phyloP scores from a whole-genome alignment of 345 rosid species.

The Kandelia obovata region DNA sequence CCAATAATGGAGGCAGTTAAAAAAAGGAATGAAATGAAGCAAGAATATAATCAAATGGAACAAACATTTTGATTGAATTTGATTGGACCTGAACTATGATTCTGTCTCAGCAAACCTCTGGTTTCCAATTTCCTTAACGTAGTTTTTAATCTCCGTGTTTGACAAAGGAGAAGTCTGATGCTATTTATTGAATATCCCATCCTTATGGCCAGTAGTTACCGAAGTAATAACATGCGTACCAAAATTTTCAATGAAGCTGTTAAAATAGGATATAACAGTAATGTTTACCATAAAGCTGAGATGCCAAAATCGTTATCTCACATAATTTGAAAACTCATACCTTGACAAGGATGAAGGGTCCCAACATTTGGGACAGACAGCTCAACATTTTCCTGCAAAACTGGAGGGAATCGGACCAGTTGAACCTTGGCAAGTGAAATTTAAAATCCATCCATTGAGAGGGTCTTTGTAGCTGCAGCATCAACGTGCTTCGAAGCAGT shows the following conservation, averaged over 20 bases:
- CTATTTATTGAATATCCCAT: constrained; percentile 60
- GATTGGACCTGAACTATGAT: constrained; percentile 47
- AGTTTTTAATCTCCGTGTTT: constrained; percentile 49
- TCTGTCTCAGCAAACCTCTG: constrained; percentile 53
- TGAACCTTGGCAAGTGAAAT: constrained; percentile 60
- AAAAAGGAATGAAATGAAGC: background rate
- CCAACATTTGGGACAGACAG: constrained; percentile 53
- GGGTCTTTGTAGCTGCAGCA: constrained; percentile 55
- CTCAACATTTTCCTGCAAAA: constrained; percentile 52
- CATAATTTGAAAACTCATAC: constrained; percentile 26
- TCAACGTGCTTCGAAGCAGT: constrained; percentile 54
- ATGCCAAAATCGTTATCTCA: constrained; percentile 2
- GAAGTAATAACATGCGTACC: constrained; percentile 73
- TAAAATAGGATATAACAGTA: constrained; percentile 18
- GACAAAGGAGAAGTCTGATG: constrained; percentile 64
- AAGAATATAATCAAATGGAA: constrained; percentile 19
- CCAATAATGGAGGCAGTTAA: constrained; percentile 1
- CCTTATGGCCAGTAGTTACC: constrained; percentile 71
- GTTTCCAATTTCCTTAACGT: constrained; percentile 61
- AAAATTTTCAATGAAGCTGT: constrained; percentile 65
- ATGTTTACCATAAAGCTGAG: constrained; percentile 6
- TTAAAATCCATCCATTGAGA: constrained; percentile 54
- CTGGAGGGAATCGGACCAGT: constrained; percentile 34
- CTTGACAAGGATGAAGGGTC: constrained; percentile 63
- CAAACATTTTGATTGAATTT: constrained; percentile 66